phyloP scores from a whole-genome alignment of 2,329 filamentous ascomycete genomes.

The Neospermospora avenae region DNA sequence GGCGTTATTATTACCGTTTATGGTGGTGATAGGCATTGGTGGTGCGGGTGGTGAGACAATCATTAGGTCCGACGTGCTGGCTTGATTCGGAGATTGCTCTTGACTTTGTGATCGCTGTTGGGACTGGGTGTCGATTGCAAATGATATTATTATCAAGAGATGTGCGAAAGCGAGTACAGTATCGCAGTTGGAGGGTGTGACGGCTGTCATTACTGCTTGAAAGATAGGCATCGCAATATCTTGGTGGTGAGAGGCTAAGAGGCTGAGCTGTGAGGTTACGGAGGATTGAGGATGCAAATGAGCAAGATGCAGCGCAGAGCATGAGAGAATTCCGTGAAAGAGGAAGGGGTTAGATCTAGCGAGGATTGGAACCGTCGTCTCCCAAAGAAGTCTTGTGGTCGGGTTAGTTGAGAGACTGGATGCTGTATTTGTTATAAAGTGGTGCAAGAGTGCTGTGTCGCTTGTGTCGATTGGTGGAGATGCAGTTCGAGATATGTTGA shows the following conservation, averaged over 20 bases:
- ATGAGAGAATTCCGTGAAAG: constrained; percentile 29
- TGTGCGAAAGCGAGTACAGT: constrained; percentile 22
- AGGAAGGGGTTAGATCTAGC: constrained; percentile 33
- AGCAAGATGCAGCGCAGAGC: constrained; percentile 29
- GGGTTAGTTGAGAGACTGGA: constrained; percentile 33
- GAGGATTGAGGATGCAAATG: background rate
- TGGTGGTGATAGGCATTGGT: background rate
- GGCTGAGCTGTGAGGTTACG: background rate
- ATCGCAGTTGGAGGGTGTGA: constrained; percentile 15
- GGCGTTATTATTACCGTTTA: constrained; percentile 4
- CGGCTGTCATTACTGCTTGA: constrained; percentile 8
- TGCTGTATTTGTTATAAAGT: constrained; percentile 29
- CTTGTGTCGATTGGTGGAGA: background rate
- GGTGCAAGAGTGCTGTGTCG: constrained; percentile 24
- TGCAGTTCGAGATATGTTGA: too few species aligned
- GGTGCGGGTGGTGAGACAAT: constrained; percentile 20
- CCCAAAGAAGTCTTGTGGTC: constrained; percentile 9
- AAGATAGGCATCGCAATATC: constrained; percentile 16
- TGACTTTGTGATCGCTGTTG: too few species aligned
- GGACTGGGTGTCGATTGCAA: constrained; percentile 10
- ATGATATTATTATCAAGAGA: constrained; percentile 20
- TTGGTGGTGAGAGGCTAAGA: constrained; percentile 16
- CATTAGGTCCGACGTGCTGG: constrained; percentile 6
- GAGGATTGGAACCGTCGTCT: constrained; percentile 11
- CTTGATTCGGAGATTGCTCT: background rate